These are phyloP conservation scores for Cubamyces sp. DNA, from an alignment of 768 basidiomycete species.

Conservation along the genomic window DNA sequence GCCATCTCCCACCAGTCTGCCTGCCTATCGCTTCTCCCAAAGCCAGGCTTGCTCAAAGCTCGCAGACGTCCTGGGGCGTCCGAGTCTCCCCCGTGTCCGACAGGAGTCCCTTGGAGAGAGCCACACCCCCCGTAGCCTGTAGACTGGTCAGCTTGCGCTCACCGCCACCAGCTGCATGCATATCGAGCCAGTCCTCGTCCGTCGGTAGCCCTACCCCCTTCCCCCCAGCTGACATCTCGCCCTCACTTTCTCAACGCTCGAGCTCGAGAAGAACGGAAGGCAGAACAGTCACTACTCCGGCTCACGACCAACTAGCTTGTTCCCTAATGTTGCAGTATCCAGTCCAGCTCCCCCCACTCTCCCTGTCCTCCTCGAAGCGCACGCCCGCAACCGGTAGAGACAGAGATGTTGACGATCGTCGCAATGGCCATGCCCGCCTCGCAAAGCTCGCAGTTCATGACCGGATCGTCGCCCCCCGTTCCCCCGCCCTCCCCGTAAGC, in stretches of 20 bases:
- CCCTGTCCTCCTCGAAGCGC: constrained; percentile 39
- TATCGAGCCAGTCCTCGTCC: constrained; percentile 31
- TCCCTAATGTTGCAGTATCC: constrained; percentile 42
- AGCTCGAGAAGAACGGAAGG: constrained; percentile 29
- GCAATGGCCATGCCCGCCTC: constrained; percentile 26
- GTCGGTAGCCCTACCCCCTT: constrained; percentile 23
- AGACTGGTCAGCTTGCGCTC: constrained; percentile 22
- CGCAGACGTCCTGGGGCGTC: constrained; percentile 33
- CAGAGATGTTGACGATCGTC: constrained; percentile 26
- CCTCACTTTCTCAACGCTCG: constrained; percentile 33
- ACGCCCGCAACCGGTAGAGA: constrained; percentile 25
- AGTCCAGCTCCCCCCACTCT: constrained; percentile 39
- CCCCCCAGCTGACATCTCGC: constrained; percentile 30
- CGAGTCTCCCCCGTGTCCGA: constrained; percentile 23
- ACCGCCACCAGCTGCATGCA: constrained; percentile 35
- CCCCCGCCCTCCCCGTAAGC: constrained; percentile 32
- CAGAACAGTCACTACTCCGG: constrained; percentile 24
- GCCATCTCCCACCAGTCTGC: constrained; percentile 32
- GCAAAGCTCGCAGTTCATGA: constrained; percentile 30
- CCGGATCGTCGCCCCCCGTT: constrained; percentile 26
- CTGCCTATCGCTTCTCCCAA: constrained; percentile 34
- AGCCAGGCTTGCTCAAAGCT: constrained; percentile 34
- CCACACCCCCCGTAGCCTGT: constrained; percentile 13
- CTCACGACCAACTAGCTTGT: constrained; percentile 22
- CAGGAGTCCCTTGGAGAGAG: constrained; percentile 24